Conservation (phyloP, 306 rosid species). For the Psophocarpus tetragonolobus region DNA sequence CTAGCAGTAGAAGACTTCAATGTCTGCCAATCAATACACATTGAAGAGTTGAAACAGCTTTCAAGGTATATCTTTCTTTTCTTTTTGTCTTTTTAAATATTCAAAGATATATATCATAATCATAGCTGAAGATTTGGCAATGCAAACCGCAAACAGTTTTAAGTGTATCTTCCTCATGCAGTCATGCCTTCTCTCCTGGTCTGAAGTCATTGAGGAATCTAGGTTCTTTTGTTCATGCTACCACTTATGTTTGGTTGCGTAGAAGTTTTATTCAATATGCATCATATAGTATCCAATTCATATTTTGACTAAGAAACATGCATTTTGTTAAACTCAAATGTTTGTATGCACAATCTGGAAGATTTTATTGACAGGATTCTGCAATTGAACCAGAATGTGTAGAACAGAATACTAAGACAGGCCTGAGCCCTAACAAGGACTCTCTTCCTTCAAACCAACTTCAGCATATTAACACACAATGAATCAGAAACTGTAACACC, state of each 20-base stretch:
- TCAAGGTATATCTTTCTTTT: slow-evolving; percentile 49
- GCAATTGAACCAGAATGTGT: not conserved
- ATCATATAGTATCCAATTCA: not conserved
- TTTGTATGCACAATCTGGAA: not conserved
- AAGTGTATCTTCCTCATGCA: not conserved
- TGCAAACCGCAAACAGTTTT: not conserved
- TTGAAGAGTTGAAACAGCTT: slow-evolving; percentile 59
- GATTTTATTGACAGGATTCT: not conserved
- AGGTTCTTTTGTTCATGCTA: slow-evolving; percentile 13
- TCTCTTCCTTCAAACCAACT: not conserved
- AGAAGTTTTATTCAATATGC: not conserved
- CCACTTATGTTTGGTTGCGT: not conserved
- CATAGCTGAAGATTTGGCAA: not conserved
- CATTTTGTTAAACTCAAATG: not conserved
- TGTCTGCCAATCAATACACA: slow-evolving; percentile 62
- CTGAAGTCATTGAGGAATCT: slow-evolving; percentile 10
- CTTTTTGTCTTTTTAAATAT: not conserved
- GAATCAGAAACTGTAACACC: not conserved
- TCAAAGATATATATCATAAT: not conserved
- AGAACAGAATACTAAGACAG: not conserved
- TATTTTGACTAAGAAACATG: not conserved
- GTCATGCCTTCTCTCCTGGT: not conserved
- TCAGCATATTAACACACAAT: not conserved
- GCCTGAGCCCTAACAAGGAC: not conserved
- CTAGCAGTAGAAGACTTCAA: slow-evolving; percentile 87